Conservation (phyloP, 129 eudicot species). For the Gnaphalium uliginosum region DNA sequence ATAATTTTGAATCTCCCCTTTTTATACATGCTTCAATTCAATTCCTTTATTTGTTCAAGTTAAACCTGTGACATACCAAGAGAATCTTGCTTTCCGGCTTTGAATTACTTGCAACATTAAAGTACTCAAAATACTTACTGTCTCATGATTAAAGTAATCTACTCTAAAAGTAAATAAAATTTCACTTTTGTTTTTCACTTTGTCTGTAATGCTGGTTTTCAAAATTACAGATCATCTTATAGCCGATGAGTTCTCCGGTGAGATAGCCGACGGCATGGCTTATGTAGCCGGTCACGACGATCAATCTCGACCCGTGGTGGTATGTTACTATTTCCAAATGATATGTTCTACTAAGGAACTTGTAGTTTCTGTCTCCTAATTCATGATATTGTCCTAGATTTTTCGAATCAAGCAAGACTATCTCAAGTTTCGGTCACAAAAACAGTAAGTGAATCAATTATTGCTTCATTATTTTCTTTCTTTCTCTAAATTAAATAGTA, state of each 20-base stretch:
- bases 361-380: background rate
- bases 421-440: slow-evolving; percentile 85
- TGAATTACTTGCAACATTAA: slow-evolving; percentile 44
- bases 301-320: slow-evolving; percentile 82
- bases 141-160: slow-evolving; percentile 46
- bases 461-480: background rate
- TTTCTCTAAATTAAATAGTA: too few species aligned
- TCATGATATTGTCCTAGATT: slow-evolving; percentile 35
- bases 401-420: slow-evolving; percentile 95
- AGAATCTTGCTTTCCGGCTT: slow-evolving; percentile 49
- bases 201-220: slow-evolving; percentile 15
- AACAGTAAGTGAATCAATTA: slow-evolving; percentile 56
- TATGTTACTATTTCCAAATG: slow-evolving; percentile 17
- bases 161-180: slow-evolving; percentile 30
- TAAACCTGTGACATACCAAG: slow-evolving; percentile 19
- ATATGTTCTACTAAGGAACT: too few species aligned
- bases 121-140: slow-evolving; percentile 42
- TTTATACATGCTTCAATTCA: slow-evolving; percentile 32
- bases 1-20: slow-evolving; percentile 42
- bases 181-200: slow-evolving; percentile 24
- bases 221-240: slow-evolving; percentile 57
- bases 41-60: slow-evolving; percentile 24
- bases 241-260: slow-evolving; percentile 94
- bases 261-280: slow-evolving; percentile 90
- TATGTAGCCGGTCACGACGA: slow-evolving; percentile 94